Evolutionary conservation across 169 alveolate genomes (phyloP).

Genomic region (Babesia bigemina): DNA sequence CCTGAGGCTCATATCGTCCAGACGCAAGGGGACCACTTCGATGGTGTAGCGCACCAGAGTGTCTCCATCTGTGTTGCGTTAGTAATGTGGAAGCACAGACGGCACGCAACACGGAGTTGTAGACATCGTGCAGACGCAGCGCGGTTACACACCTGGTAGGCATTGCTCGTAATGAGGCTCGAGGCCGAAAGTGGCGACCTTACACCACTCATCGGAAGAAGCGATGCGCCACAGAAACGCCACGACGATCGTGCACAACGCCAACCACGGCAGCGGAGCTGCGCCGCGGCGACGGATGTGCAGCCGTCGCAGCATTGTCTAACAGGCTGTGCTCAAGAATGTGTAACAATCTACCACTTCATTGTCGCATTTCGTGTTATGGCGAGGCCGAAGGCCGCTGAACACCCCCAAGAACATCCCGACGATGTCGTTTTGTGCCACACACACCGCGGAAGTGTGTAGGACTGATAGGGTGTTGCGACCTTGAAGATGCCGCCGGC

Average conservation of each 20-base stretch:
- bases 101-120: neutral
- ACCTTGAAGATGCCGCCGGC: neutral
- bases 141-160: slow-evolving; percentile 67
- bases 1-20: slow-evolving; percentile 77
- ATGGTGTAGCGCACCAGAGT: slow-evolving; percentile 81
- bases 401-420: neutral
- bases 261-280: slow-evolving; percentile 1
- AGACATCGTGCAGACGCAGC: neutral
- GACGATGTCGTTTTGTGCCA: slow-evolving; percentile 38
- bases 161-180: slow-evolving; percentile 86
- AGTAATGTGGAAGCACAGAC: neutral
- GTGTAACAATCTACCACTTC: neutral
- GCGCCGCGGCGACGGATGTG: slow-evolving; percentile 16
- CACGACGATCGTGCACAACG: neutral
- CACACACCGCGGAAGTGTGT: slow-evolving; percentile 34
- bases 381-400: no score
- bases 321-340: neutral
- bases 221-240: slow-evolving; percentile 6
- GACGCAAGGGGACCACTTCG: slow-evolving; percentile 80
- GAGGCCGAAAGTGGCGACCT: slow-evolving; percentile 82
- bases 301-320: slow-evolving; percentile 21
- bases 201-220: slow-evolving; percentile 83
- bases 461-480: neutral
- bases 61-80: slow-evolving; percentile 69
- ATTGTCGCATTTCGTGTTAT: no score